phyloP scores from a whole-genome alignment of 495 filamentous ascomycete genomes.

The Lepraria neglecta region DNA sequence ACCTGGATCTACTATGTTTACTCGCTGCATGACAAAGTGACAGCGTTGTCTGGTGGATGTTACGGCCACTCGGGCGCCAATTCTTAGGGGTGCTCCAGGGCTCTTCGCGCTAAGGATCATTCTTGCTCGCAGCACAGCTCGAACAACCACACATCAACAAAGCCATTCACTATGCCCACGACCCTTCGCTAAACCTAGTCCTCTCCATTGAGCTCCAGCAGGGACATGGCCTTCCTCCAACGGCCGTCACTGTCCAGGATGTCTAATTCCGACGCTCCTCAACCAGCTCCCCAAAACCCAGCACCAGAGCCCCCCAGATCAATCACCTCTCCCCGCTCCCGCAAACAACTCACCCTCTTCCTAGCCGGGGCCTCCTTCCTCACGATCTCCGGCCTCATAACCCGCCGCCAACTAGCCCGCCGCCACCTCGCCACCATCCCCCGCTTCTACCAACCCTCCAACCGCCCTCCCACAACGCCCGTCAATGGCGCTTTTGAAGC shows the following conservation, averaged over 20 bases:
- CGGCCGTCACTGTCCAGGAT: conserved; percentile 6
- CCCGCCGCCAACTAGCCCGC: conserved; percentile 57
- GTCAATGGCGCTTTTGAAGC: conserved; percentile 59
- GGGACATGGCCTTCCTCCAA: conserved; percentile 8
- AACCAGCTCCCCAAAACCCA: conserved; percentile 6
- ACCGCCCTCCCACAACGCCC: conserved; percentile 26
- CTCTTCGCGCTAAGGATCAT: not conserved
- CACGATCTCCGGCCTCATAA: conserved; percentile 58
- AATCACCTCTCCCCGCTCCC: conserved; percentile 23
- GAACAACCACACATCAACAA: not conserved
- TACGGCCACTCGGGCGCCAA: no score
- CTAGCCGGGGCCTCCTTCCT: conserved; percentile 68
- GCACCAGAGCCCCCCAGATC: conserved; percentile 13
- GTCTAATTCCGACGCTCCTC: conserved; percentile 7
- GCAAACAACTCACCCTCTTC: conserved; percentile 43
- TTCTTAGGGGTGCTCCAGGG: not conserved
- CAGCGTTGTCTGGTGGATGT: no score
- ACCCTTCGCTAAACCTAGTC: not conserved
- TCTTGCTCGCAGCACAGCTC: no score
- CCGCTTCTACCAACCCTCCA: conserved; percentile 58
- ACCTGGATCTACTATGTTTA: no score
- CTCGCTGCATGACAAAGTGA: no score
- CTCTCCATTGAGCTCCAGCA: not conserved
- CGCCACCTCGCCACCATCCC: conserved; percentile 51
- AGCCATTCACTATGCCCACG: not conserved